Conservation (phyloP, 1,284 basidiomycete species). For the Microbotryum intermedium region DNA sequence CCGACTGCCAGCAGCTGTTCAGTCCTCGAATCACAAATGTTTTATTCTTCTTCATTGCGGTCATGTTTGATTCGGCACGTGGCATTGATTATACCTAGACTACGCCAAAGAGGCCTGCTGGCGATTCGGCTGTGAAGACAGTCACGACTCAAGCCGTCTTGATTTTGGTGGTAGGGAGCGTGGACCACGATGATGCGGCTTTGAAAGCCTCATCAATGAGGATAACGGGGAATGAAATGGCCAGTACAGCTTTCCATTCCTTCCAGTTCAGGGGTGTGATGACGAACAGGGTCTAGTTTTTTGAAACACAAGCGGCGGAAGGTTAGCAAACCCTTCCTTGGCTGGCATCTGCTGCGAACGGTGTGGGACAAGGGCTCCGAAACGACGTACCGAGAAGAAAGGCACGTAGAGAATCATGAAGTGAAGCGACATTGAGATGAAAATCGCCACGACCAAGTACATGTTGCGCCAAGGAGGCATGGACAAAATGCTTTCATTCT, state of each 20-base stretch:
- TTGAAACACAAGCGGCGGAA: neutral
- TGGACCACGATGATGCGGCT: conserved; percentile 47
- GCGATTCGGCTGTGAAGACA: too few species aligned
- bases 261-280: conserved; percentile 82
- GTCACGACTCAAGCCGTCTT: neutral
- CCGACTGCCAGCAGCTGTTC: too few species aligned
- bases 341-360: neutral
- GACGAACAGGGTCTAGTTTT: conserved; percentile 65
- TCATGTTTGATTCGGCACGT: too few species aligned
- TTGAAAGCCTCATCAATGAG: conserved; percentile 87
- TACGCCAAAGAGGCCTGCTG: too few species aligned
- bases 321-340: neutral
- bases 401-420: conserved; percentile 91
- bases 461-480: conserved; percentile 90
- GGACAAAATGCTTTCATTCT: conserved; percentile 84
- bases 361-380: neutral
- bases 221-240: conserved; percentile 79
- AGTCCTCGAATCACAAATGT: too few species aligned
- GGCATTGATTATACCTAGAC: too few species aligned
- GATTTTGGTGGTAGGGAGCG: conserved; percentile 2
- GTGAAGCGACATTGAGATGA: conserved; percentile 83
- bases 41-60: too few species aligned
- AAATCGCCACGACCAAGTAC: conserved; percentile 79
- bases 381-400: conserved; percentile 67
- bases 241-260: conserved; percentile 93